These are phyloP conservation scores for Leccinum solheimii DNA, from an alignment of 1,284 basidiomycete species.

Conservation along the genomic window DNA sequence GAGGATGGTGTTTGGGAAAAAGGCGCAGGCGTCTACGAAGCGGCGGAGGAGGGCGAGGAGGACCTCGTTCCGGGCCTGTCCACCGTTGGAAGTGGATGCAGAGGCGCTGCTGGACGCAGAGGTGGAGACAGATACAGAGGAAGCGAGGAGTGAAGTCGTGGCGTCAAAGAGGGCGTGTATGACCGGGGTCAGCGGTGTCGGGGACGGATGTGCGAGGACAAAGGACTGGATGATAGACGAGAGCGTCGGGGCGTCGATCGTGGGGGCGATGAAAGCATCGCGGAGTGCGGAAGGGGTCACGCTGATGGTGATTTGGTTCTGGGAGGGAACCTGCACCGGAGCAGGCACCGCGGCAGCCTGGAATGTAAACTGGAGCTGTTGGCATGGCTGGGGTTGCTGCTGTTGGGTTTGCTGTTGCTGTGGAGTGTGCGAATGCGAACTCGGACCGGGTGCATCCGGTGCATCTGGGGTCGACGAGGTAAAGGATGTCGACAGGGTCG, in stretches of 20 bases:
- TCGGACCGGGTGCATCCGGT: slow-evolving; percentile 17
- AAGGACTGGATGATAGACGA: slow-evolving; percentile 52
- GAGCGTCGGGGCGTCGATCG: slow-evolving; percentile 46
- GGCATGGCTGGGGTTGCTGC: slow-evolving; percentile 24
- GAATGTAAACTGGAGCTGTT: slow-evolving; percentile 41
- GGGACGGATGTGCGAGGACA: slow-evolving; percentile 44
- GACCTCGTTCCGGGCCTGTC: slow-evolving; percentile 15
- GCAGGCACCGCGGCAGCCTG: slow-evolving; percentile 22
- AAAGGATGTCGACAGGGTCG: slow-evolving; percentile 34
- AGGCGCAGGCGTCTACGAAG: slow-evolving; percentile 50
- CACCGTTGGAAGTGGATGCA: slow-evolving; percentile 5
- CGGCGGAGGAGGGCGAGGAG: slow-evolving; percentile 41
- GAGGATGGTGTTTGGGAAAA: slow-evolving; percentile 45
- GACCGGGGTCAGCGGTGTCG: slow-evolving; percentile 47
- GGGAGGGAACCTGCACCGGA: slow-evolving; percentile 23
- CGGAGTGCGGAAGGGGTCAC: slow-evolving; percentile 44
- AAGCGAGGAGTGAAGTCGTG: slow-evolving; percentile 24
- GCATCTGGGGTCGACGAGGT: slow-evolving; percentile 11
- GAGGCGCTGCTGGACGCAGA: slow-evolving; percentile 5
- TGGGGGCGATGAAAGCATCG: slow-evolving; percentile 47
- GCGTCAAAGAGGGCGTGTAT: slow-evolving; percentile 55
- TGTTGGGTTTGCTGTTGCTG: slow-evolving; percentile 31
- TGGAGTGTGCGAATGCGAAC: slow-evolving; percentile 27
- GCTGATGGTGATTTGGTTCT: slow-evolving; percentile 32
- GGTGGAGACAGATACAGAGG: not conserved